Base-by-base conservation (phyloP, 2,329 filamentous ascomycete species). In the Blastomyces silverae region DNA sequence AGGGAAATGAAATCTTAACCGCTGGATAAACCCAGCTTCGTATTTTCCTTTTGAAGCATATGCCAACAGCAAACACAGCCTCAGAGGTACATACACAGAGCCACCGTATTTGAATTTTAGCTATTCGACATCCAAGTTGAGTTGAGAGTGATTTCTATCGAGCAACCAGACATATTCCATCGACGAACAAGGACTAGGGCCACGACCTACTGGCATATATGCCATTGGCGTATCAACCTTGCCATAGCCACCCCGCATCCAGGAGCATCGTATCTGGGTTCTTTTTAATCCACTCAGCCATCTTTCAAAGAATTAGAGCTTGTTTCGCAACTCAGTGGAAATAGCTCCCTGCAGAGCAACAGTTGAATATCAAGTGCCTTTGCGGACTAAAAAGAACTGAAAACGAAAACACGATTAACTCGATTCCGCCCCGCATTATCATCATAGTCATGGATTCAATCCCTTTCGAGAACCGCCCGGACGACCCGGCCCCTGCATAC, bases 401-500 rank as follows among this genome's bases (percentile, higher is more conserved):
- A 58, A 58, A 17, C 31, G 34, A 56, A 4, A 42, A 42, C n/a
- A 7, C 28, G 5, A n/a, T 37, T 42, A 39, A 42, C 13, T 22
- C 37, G 56, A 62, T 31, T 62, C 4, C 22, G n/a, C 46, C 25
- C 7, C 20, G 3, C 28, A 13, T 39, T 11, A 62, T 13, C 37
- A 39, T 39, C 37, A 39, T 39, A 1, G 37, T 22, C n/a, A 63
- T 57, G 62, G 34, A 50, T 57, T 63, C 64, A 52, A 62, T 20
- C 37, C 59, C 39, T 25, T 62, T 58, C 42, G 62, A 64, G 20
- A 61, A n/a, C 59, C 70, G 72, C 42, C 28, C 7, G 20, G 64
- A 64, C 48, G 65, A 79, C 67, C 74, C 67, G 15, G 70, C 70
- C 11, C 74, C 74, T 20, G 71, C 71, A 2, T 76, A 76, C 66